Evolutionary conservation across 1,284 basidiomycete species (phyloP).

Genomic region (Sporisorium iseilematis-ciliati): DNA sequence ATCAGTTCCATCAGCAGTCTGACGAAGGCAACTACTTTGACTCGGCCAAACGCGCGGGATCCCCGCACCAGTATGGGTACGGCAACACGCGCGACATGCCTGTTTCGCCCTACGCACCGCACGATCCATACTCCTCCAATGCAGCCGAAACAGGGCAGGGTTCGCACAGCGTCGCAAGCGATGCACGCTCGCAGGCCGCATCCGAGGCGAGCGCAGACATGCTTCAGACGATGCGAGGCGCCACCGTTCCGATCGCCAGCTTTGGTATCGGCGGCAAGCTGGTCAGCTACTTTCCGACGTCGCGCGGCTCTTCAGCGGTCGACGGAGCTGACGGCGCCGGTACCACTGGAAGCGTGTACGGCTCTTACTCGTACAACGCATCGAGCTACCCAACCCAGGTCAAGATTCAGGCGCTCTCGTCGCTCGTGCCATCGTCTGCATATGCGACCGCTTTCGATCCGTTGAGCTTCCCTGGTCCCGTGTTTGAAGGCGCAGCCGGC

Average conservation of each 20-base stretch:
- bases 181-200: slow-evolving; percentile 24
- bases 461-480: slow-evolving; percentile 62
- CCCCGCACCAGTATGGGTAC: slow-evolving; percentile 30
- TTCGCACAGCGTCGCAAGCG: slow-evolving; percentile 19
- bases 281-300: slow-evolving; percentile 60
- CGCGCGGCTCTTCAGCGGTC: slow-evolving; percentile 12
- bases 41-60: slow-evolving; percentile 6
- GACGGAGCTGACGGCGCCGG: slow-evolving; percentile 14
- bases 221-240: slow-evolving; percentile 53
- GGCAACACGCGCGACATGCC: slow-evolving; percentile 21
- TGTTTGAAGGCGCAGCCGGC: slow-evolving; percentile 55
- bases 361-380: slow-evolving; percentile 46
- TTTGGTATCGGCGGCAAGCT: slow-evolving; percentile 68
- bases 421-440: slow-evolving; percentile 51
- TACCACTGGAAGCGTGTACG: slow-evolving; percentile 23
- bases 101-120: slow-evolving; percentile 33
- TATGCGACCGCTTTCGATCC: slow-evolving; percentile 64
- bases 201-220: slow-evolving; percentile 44
- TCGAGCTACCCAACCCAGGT: slow-evolving; percentile 46
- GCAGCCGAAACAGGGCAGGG: slow-evolving; percentile 21
- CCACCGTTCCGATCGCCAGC: slow-evolving; percentile 58
- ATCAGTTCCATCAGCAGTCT: slow-evolving; percentile 3
- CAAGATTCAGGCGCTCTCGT: slow-evolving; percentile 46
- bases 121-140: slow-evolving; percentile 28
- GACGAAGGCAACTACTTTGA: slow-evolving; percentile 29